Base-by-base conservation (phyloP, 2,329 filamentous ascomycete species). In the Fusarium pseudoanthophilum region DNA sequence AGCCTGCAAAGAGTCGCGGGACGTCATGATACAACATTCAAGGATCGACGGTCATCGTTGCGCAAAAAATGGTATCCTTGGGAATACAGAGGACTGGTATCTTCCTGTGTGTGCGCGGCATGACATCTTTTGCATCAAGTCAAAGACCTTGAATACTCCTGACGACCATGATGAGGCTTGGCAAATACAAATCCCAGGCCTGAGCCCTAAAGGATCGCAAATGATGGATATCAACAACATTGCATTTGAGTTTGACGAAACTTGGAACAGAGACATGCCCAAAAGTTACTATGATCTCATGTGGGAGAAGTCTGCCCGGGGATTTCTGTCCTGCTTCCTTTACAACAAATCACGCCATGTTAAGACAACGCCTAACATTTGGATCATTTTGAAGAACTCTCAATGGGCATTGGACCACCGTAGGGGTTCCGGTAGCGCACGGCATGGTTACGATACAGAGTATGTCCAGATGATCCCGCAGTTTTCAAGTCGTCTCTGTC, bases 1-100 rank as follows among this genome's bases (percentile, higher is more conserved):
- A 1, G 49, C 55, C 39, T 71, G 66, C 28, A 34, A n/a, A 16
- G 68, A 69, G 43, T 70, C 68, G 0, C 39, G 60, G 14, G 34
- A n/a, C 0, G 39, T 66, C 11, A 45, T 45, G 42, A 13, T 45
- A 45, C 42, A 20, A 26, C 8, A 20, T 26, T 26, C 42, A 45
- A 45, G 3, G 5, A 2, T 13, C 8, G 24, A 14, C 7, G 24
- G 11, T 5, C 42, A 13, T 5, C 4, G 14, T 45, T 45, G 11
- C 7, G 24, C 11, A 7, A 52, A 16, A 26, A 13, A 36, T 9
- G 13, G 5, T 26, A 16, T 40, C 3, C 13, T 5, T 9, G n/a
- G 20, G 4, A 16, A 10, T 5, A 16, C 5, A 14, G 15, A 30
- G 4, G 7, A 13, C 2, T 30, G 20, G 32, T 8, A 37, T 7